Conservation (phyloP, 169 alveolate genomes). For the Ichthyophthirius multifiliis region DNA sequence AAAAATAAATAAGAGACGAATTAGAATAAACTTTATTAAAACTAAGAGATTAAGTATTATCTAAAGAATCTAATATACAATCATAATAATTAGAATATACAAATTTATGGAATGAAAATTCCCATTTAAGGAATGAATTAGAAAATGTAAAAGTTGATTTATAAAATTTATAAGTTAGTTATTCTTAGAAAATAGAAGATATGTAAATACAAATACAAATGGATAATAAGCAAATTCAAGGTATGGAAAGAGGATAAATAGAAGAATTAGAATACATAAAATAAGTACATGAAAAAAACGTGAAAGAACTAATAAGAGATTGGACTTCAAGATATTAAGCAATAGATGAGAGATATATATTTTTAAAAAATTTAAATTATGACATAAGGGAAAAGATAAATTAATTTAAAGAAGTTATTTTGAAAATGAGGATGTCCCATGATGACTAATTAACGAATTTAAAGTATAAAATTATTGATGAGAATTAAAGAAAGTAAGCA, state of each 20-base stretch:
- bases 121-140: constrained; percentile 20
- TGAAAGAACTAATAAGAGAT: constrained; percentile 1
- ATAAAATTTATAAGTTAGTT: neutral
- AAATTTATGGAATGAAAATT: constrained; percentile 15
- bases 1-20: constrained; percentile 18
- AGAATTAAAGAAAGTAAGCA: neutral
- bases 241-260: constrained; percentile 26
- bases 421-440: constrained; percentile 31
- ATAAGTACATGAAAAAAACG: constrained; percentile 18
- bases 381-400: constrained; percentile 10
- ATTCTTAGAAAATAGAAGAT: constrained; percentile 17
- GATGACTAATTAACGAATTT: constrained; percentile 11
- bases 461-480: neutral
- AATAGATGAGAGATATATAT: constrained; percentile 15
- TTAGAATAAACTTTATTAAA: constrained; percentile 6
- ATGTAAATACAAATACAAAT: constrained; percentile 25
- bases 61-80: constrained; percentile 15
- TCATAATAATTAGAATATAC: neutral
- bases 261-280: neutral
- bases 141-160: constrained; percentile 16
- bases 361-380: constrained; percentile 15
- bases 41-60: constrained; percentile 12
- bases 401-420: constrained; percentile 13
- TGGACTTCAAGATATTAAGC: constrained; percentile 24
- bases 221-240: constrained; percentile 17